Base-by-base conservation (phyloP, 2,329 filamentous ascomycete genomes). In the Microascus cirrosus region DNA sequence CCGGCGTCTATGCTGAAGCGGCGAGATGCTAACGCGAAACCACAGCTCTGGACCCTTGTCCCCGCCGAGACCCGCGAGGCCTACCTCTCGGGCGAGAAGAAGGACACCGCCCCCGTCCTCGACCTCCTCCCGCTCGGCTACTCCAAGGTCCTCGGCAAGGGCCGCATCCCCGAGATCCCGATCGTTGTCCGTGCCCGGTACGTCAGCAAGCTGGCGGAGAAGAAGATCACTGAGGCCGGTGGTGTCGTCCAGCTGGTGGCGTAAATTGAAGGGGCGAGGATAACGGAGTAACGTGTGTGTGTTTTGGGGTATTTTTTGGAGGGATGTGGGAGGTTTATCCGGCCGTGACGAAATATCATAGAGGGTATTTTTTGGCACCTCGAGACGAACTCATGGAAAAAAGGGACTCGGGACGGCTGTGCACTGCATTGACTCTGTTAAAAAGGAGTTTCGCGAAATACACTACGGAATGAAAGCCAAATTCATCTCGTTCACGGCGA, bases 131-230 rank as follows among this genome's bases (percentile, higher is more conserved):
- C 91, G 69, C 87, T 96, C 77, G 94, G 95, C 69, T 99, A 97
- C 86, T 89, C 91, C 73, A 99, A 99, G 83, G 86, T 99, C 67
- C 89, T 99, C 74, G 95, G 94, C 76, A 99, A 99, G 86, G 94
- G 94, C 77, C 87, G 93, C 73, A 82, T 97, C 70, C 93, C 94
- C 71, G 82, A 93, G 72, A 84, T 97, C 71, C 94, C 94, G 67
- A 77, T 99, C 70, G 90, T 99, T 71, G 92, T 99, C 67, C 90
- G 90, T 73, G 93, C 94, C 68, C 83, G 94, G 75, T 97, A 91
- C 82, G 89, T 99, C 78, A 91, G 86, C 83, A 88, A 89, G 75
- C 86, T 96, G 76, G 94, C 94, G 67, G 94, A 99, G 87, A 83
- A 90, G 81, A 99, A 99, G 89, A 96, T 99, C 79, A 95, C 89